Evolutionary conservation across 495 filamentous ascomycete species (phyloP).

Genomic region (Penicillium crystallinum): DNA sequence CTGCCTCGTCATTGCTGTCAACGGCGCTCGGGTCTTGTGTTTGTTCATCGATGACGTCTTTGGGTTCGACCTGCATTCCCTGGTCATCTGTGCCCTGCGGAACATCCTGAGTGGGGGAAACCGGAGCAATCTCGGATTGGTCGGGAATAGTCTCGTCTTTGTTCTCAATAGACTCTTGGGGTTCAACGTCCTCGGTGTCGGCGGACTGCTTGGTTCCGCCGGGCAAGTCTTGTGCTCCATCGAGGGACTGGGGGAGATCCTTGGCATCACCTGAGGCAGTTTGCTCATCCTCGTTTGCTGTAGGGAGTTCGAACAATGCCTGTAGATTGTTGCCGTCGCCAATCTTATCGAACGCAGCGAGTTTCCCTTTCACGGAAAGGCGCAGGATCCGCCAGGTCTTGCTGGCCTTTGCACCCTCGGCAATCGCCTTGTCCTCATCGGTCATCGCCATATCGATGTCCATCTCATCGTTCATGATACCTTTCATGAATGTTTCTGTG

Average conservation of each 20-base stretch:
- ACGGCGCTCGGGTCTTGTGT: conserved; percentile 7
- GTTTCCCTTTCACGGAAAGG: conserved; percentile 64
- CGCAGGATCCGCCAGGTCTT: conserved; percentile 86
- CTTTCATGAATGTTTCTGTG: conserved; percentile 52
- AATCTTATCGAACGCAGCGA: conserved; percentile 77
- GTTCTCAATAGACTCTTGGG: not conserved
- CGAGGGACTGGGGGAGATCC: conserved; percentile 20
- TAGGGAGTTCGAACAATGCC: conserved; percentile 42
- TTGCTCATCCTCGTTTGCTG: conserved; percentile 20
- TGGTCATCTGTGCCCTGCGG: conserved; percentile 5
- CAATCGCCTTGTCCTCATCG: conserved; percentile 61
- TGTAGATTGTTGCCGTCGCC: conserved; percentile 69
- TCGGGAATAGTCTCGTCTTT: not conserved
- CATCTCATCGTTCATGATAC: conserved; percentile 66
- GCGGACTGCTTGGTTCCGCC: conserved; percentile 7
- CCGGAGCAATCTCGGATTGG: conserved; percentile 9
- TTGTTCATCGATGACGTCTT: conserved; percentile 8
- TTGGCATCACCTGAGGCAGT: not conserved
- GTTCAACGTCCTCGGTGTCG: conserved; percentile 6
- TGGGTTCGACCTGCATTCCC: conserved; percentile 8
- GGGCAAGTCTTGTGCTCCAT: conserved; percentile 12
- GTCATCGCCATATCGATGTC: conserved; percentile 75
- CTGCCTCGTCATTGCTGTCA: conserved; percentile 10
- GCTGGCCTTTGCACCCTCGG: conserved; percentile 67
- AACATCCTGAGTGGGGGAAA: conserved; percentile 12